phyloP scores from a whole-genome alignment of 805 yeast genomes.

The Starmerella khaoyaiensis region DNA sequence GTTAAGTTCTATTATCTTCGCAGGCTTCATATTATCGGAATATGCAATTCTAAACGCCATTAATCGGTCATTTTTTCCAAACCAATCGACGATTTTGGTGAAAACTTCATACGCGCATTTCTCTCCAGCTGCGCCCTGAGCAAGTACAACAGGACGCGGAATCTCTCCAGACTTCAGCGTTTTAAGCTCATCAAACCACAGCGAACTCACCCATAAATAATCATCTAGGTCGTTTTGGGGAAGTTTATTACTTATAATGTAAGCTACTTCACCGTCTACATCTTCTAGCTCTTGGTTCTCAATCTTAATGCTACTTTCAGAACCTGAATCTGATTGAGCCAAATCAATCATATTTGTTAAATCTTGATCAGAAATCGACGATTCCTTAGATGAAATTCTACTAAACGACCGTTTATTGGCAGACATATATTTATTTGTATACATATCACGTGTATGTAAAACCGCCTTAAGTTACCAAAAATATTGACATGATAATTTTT shows the following conservation, averaged over 20 bases:
- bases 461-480: too few species aligned
- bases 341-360: too few species aligned
- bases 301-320: too few species aligned
- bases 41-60: conserved; percentile 9
- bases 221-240: not conserved
- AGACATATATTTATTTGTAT: too few species aligned
- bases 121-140: conserved; percentile 12
- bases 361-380: too few species aligned
- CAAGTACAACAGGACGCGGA: conserved; percentile 7
- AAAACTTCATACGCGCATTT: conserved; percentile 3
- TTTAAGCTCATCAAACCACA: conserved; percentile 3
- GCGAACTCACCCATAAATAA: conserved; percentile 1
- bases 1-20: not conserved
- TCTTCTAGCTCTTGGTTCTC: too few species aligned
- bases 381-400: too few species aligned
- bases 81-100: conserved; percentile 8
- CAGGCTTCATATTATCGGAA: conserved; percentile 4
- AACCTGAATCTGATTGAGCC: too few species aligned
- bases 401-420: not conserved
- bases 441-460: too few species aligned
- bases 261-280: not conserved
- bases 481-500: too few species aligned
- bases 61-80: conserved; percentile 5
- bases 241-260: not conserved
- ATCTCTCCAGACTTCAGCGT: too few species aligned